A percentile compares a stretch with the other conserved stretches of the same genome.
phyloP scores from a whole-genome alignment of 805 yeast genomes.

The Candida sanyiensis region DNA sequence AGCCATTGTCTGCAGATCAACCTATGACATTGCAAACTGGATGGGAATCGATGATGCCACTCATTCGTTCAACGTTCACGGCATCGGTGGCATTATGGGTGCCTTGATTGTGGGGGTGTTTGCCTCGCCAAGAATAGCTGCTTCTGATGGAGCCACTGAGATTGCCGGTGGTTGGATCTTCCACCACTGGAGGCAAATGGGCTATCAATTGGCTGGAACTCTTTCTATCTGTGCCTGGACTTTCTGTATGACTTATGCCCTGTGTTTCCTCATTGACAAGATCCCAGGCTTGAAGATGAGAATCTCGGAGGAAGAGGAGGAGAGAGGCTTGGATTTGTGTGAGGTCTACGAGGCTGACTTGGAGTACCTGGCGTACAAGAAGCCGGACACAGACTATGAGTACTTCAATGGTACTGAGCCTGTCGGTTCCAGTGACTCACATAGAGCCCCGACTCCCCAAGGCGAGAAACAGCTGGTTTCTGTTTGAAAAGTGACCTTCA shows the following conservation, averaged over 20 bases:
- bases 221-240: constrained; percentile 40
- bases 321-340: constrained; percentile 44
- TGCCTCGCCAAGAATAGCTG: constrained; percentile 80
- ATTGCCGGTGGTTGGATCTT: constrained; percentile 92
- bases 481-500: too few relatives aligned
- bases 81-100: constrained; percentile 90
- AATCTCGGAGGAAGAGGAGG: constrained; percentile 41
- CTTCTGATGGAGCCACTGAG: constrained; percentile 78
- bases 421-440: constrained; percentile 2
- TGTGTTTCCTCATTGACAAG: constrained; percentile 42
- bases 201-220: constrained; percentile 72
- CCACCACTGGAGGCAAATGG: constrained; percentile 87
- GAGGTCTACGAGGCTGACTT: constrained; percentile 44
- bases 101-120: constrained; percentile 78
- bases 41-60: constrained; percentile 82
- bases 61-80: constrained; percentile 95
- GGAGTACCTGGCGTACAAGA: constrained; percentile 29
- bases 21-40: constrained; percentile 77
- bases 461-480: constrained; percentile 8
- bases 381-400: constrained; percentile 10
- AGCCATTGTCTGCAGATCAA: constrained; percentile 77
- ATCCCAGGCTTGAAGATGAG: constrained; percentile 47
- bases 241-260: constrained; percentile 34
- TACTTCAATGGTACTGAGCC: constrained; percentile 13
- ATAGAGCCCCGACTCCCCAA: constrained; percentile 4